Conservation (phyloP, 2,329 filamentous ascomycete genomes). For the Cladophialophora yegresii region DNA sequence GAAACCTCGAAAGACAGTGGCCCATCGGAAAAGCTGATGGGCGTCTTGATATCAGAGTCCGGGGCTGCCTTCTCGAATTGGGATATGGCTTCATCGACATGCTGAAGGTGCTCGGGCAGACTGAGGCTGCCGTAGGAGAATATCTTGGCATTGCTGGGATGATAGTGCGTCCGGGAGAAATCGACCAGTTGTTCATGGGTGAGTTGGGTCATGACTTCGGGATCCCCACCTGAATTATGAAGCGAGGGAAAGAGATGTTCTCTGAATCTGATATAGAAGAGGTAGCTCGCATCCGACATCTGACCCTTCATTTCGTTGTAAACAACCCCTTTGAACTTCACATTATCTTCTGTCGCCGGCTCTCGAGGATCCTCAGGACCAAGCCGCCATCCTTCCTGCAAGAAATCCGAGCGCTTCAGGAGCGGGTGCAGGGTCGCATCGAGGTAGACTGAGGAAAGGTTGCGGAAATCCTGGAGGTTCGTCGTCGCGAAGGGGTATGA, state of each 20-base stretch:
- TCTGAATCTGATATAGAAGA: constrained; percentile 94
- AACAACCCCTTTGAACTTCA: constrained; percentile 93
- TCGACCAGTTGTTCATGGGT: constrained; percentile 85
- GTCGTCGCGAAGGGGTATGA: constrained; percentile 98
- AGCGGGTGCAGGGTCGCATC: constrained; percentile 90
- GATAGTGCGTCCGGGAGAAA: constrained; percentile 92
- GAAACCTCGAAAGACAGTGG: constrained; percentile 69
- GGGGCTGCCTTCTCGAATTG: constrained; percentile 70
- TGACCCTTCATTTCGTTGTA: constrained; percentile 99
- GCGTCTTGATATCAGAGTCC: constrained; percentile 73
- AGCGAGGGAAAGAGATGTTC: constrained; percentile 92
- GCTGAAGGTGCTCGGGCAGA: constrained; percentile 74
- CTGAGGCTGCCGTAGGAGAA: constrained; percentile 96
- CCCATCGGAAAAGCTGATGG: constrained; percentile 68
- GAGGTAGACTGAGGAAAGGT: constrained; percentile 93
- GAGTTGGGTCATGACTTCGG: constrained; percentile 91
- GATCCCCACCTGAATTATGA: constrained; percentile 95
- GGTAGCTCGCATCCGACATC: constrained; percentile 94
- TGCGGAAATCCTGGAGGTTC: constrained; percentile 91
- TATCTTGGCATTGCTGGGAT: constrained; percentile 95
- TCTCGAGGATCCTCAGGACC: constrained; percentile 83
- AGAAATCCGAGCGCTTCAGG: constrained; percentile 86
- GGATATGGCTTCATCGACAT: constrained; percentile 73
- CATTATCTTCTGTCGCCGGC: constrained; percentile 40
- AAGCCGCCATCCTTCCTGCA: constrained; percentile 94